Percentiles rank a stretch among this genome's conserved stretches.
Conservation (phyloP, 306 rosid genomes). For the Cucumis sativus region DNA sequence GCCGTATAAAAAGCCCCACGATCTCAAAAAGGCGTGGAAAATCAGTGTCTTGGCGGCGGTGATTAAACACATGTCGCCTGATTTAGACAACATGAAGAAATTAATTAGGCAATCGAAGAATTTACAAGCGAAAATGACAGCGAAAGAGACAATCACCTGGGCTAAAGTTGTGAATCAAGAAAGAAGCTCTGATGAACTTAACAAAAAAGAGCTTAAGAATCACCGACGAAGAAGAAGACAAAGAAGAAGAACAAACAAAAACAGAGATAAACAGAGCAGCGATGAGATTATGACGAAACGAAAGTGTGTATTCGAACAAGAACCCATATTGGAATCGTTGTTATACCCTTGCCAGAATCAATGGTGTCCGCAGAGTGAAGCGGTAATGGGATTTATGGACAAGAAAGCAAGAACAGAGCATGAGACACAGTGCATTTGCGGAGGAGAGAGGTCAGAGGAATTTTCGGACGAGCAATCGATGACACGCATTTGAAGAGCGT, state of each 20-base stretch:
- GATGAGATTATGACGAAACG: background rate
- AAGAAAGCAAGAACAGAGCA: background rate
- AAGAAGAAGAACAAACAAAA: background rate
- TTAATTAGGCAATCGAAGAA: constrained; percentile 38
- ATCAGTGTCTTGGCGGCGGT: constrained; percentile 43
- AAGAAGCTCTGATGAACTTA: constrained; percentile 23
- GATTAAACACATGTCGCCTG: constrained; percentile 41
- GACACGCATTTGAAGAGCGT: constrained; percentile 9
- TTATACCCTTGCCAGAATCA: background rate
- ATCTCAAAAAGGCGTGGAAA: constrained; percentile 60
- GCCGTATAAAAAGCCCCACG: constrained; percentile 50
- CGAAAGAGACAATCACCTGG: constrained; percentile 42
- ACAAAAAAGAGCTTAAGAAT: constrained; percentile 18
- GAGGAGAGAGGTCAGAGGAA: background rate
- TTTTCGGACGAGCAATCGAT: background rate
- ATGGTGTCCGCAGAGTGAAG: background rate
- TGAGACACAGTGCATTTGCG: background rate
- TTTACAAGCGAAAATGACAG: constrained; percentile 55
- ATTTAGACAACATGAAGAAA: constrained; percentile 30
- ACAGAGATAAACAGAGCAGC: background rate
- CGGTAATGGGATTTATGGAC: background rate
- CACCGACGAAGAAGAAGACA: background rate
- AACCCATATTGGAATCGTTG: too few species aligned
- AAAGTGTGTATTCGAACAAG: background rate
- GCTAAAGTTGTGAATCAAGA: constrained; percentile 40